These are phyloP conservation scores for Crepidotus sp. DNA, from an alignment of 1,284 basidiomycete species.

Conservation along the genomic window DNA sequence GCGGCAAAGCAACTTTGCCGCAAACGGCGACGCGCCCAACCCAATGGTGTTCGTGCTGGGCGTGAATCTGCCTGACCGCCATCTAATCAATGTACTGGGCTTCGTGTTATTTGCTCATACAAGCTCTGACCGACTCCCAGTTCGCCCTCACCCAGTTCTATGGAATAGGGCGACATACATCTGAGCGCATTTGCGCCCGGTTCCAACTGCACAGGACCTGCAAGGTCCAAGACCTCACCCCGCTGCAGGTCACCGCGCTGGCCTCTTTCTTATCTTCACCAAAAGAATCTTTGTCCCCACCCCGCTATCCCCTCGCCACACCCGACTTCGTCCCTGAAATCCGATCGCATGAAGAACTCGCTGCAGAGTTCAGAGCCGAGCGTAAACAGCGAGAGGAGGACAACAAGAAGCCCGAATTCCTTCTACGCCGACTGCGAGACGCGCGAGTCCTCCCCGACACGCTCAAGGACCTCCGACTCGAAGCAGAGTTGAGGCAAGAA, in stretches of 20 bases:
- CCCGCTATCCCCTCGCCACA: conserved; percentile 54
- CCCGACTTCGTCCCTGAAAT: conserved; percentile 39
- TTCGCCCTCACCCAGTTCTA: conserved; percentile 80
- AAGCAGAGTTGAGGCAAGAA: conserved; percentile 72
- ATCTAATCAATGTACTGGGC: conserved; percentile 49
- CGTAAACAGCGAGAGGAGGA: conserved; percentile 25
- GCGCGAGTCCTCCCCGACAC: conserved; percentile 30
- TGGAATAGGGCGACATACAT: conserved; percentile 68
- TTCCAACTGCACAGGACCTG: conserved; percentile 79
- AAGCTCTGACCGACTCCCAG: conserved; percentile 33
- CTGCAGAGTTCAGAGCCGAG: conserved; percentile 27
- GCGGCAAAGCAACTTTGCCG: too few relatives aligned
- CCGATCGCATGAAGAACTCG: conserved; percentile 35
- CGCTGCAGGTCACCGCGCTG: conserved; percentile 74
- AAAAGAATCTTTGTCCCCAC: conserved; percentile 52
- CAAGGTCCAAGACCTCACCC: conserved; percentile 68
- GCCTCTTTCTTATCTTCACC: conserved; percentile 87
- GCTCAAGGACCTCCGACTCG: conserved; percentile 68
- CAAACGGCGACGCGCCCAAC: too few relatives aligned
- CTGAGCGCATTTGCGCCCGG: conserved; percentile 78
- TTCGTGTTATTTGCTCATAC: background rate
- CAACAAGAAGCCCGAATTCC: conserved; percentile 22
- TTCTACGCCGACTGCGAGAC: conserved; percentile 14
- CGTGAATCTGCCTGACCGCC: conserved; percentile 59
- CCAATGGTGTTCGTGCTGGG: conserved; percentile 73